Evolutionary conservation across 192 early-diverging fungal species (phyloP).

Genomic region (Coemansia javaensis): DNA sequence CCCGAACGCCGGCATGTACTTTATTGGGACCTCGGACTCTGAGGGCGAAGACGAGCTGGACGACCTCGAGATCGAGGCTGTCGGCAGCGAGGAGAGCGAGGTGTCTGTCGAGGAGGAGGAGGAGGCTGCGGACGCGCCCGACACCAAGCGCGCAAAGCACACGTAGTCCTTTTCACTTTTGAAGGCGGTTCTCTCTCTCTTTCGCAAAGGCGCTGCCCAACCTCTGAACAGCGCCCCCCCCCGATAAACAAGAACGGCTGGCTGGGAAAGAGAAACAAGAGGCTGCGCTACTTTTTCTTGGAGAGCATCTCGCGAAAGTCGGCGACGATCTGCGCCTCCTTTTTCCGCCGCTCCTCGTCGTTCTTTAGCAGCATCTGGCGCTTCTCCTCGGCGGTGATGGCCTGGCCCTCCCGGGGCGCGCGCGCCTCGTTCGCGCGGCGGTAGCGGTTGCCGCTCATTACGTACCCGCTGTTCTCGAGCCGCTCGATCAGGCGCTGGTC

Average conservation of each 20-base stretch:
- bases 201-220: neutral
- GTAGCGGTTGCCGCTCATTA: conserved; percentile 95
- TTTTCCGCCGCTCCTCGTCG: conserved; percentile 84
- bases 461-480: conserved; percentile 84
- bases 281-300: conserved; percentile 30
- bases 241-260: neutral
- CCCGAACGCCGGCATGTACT: conserved; percentile 91
- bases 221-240: neutral
- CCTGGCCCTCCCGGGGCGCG: conserved; percentile 94
- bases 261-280: no score
- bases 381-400: conserved; percentile 93
- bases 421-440: conserved; percentile 94
- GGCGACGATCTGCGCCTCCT: conserved; percentile 88
- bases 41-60: conserved; percentile 72
- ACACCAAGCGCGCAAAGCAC: conserved; percentile 31
- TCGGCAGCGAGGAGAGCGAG: conserved; percentile 7
- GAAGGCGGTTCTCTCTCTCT: neutral
- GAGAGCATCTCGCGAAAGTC: conserved; percentile 84
- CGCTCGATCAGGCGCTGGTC: conserved; percentile 76
- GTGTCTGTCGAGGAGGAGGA: conserved; percentile 23
- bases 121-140: conserved; percentile 37
- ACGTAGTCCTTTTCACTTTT: conserved; percentile 1
- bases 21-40: conserved; percentile 66
- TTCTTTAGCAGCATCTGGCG: conserved; percentile 76
- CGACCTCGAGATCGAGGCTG: conserved; percentile 50